phyloP scores from a whole-genome alignment of 2,329 filamentous ascomycete species.

The Trichoderma harzianum region DNA sequence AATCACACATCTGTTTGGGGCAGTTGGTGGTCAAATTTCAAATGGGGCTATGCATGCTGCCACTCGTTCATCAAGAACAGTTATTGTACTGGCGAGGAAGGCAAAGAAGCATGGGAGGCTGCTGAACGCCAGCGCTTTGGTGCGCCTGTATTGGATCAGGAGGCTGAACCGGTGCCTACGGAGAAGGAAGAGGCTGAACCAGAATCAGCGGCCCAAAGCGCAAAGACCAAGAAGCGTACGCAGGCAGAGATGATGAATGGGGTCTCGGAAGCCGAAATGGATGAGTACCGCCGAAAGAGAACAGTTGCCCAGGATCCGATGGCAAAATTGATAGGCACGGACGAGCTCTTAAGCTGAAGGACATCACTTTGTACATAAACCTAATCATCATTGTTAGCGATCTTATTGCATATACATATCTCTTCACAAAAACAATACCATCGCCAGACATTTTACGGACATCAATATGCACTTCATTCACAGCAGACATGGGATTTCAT shows the following conservation, averaged over 20 bases:
- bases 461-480: neutral
- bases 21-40: conserved; percentile 94
- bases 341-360: conserved; percentile 54
- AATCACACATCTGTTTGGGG: conserved; percentile 95
- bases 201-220: conserved; percentile 25
- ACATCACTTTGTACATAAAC: neutral
- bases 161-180: conserved; percentile 21
- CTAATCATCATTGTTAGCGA: neutral
- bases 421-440: neutral
- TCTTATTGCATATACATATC: neutral
- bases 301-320: conserved; percentile 78
- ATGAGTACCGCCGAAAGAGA: conserved; percentile 76
- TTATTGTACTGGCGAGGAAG: conserved; percentile 92
- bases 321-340: conserved; percentile 74
- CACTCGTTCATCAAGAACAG: conserved; percentile 93
- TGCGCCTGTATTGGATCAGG: conserved; percentile 37
- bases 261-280: conserved; percentile 79
- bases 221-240: conserved; percentile 63
- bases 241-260: conserved; percentile 75
- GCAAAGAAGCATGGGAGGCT: conserved; percentile 75
- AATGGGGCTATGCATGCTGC: conserved; percentile 96
- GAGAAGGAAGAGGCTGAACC: neutral
- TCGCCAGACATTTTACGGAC: neutral
- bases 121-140: conserved; percentile 61
- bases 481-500: neutral